Base-by-base conservation (phyloP, 441 rosid species). In the Dalechampia spathulata region DNA sequence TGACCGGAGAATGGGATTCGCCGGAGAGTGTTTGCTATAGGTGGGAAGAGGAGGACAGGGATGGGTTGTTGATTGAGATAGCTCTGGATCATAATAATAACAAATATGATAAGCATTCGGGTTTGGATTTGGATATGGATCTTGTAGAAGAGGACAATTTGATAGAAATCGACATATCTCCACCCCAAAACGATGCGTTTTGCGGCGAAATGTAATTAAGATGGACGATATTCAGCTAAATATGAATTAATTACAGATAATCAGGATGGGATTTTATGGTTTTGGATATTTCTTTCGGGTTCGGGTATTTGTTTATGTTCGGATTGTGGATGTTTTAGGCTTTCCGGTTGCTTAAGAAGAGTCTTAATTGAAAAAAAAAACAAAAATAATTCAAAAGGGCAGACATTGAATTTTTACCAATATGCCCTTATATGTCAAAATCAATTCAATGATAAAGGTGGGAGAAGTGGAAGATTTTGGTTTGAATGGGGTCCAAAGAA, bases 131-230 rank as follows among this genome's bases (percentile, higher is more conserved):
- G 65, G 74, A 65, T 30, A 1, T 64, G 52, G 86, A 69, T 50
- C 78, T 81, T 28, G 72, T 68, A 12, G 90, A 83, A 44, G 98
- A 90, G 57, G 95, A 86, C 3, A 87, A 75, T 61, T 47, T 80
- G 70, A 82, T 82, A 20, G 89, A 88, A 76, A 91, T 91, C 53
- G 79, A 84, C 42, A 49, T 81, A 57, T 79, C 67, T 69, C 75
- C 73, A 36, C 27, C 32, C n/a, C n/a, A n/a, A n/a, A n/a, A n/a
- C n/a, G 5, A 57, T 8, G 48, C 28, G 27, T 16, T 26, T 55
- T 30, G 1, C 27, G 42, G 19, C 44, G 28, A 13, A 22, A 32
- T 49, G 32, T 21, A 49, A 44, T 53, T 36, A 57, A 12, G 13
- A 34, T 37, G 8, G 12, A 44, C 2, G 3, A n/a, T 23, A 14